These are phyloP conservation scores for Chenopodium album DNA, from an alignment of 148 eudicot species.

Conservation along the genomic window DNA sequence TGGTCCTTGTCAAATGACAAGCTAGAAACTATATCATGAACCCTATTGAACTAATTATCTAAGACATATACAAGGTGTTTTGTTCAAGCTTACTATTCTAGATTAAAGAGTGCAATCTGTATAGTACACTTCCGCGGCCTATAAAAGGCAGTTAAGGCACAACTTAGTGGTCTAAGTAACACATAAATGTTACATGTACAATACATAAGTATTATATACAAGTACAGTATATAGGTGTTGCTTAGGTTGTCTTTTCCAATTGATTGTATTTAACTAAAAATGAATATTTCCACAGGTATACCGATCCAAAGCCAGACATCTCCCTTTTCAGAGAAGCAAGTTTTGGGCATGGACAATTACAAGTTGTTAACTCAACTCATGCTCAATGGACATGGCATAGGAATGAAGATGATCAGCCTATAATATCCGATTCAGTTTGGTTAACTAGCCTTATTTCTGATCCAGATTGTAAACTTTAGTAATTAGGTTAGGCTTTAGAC, in stretches of 20 bases:
- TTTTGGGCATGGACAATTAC: conserved; percentile 67
- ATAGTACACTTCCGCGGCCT: too few relatives aligned
- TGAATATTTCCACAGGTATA: conserved; percentile 23
- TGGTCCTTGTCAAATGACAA: too few relatives aligned
- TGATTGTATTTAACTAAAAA: background rate
- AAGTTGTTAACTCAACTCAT: conserved; percentile 54
- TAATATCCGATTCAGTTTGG: conserved; percentile 48
- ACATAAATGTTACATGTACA: too few relatives aligned
- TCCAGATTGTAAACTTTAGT: conserved; percentile 29
- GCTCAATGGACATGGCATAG: conserved; percentile 72
- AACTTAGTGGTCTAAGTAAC: too few relatives aligned
- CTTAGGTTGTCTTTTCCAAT: background rate
- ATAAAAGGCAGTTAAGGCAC: too few relatives aligned
- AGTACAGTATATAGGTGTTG: too few relatives aligned
- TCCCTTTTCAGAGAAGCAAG: conserved; percentile 73
- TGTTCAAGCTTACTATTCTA: too few relatives aligned
- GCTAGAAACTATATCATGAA: too few relatives aligned
- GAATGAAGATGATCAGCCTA: conserved; percentile 43
- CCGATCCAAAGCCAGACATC: conserved; percentile 38
- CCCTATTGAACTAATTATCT: too few relatives aligned
- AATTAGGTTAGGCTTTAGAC: background rate
- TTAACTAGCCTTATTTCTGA: conserved; percentile 40
- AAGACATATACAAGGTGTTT: too few relatives aligned
- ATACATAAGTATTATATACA: too few relatives aligned
- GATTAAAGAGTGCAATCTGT: too few relatives aligned